Evolutionary conservation across 2,329 filamentous ascomycete genomes (phyloP), one percentile per base, ranked within the genome.

Genomic region (Cladorrhinum sp.): DNA sequence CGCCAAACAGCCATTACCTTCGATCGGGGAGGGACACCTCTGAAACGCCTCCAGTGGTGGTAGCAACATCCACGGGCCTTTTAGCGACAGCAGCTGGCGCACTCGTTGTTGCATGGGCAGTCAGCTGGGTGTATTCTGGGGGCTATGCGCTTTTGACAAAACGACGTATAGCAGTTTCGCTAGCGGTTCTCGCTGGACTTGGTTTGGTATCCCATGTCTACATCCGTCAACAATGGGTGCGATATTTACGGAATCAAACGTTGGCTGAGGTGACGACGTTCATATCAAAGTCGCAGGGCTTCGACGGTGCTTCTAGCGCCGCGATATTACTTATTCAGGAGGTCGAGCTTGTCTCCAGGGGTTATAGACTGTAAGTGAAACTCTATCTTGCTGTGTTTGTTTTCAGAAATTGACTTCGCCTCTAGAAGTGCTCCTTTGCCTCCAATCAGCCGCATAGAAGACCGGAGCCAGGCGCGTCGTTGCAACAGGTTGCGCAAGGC

Each of bases 301-400:
- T 96, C 67, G 92, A 97, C 74, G 85, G 87, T 45, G 88, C 88
- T 22, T 87, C 85, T 45, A 87, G 87, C 41, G 89, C 91, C 29
- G 89, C 91, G 2, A 79, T 96, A 58, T 86, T 89, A 38, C 83
- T 96, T 62, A 88, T 97, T 64, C 93, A 96, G 73, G 93, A 97
- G 75, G 92, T 97, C n/a, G 93, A 97, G 76, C 81, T 97, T 29
- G 92, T 97, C 24, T 96, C 93, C 27, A 86, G 93, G 67, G 93
- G 93, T 22, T 97, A 96, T 74, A 84, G 91, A 76, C 81, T 96
- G 86, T 92, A 75, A 74, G 87, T 77, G 53, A 9, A 27, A 23
- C 9, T n/a, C 4, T 18, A 18, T 16, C 22, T 5, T 6, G 16
- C 9, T 57, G 12, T 3, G 13, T 29, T 32, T 41, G 32, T 25